phyloP scores from a whole-genome alignment of 2,329 filamentous ascomycete genomes.

The Beauveria australis region DNA sequence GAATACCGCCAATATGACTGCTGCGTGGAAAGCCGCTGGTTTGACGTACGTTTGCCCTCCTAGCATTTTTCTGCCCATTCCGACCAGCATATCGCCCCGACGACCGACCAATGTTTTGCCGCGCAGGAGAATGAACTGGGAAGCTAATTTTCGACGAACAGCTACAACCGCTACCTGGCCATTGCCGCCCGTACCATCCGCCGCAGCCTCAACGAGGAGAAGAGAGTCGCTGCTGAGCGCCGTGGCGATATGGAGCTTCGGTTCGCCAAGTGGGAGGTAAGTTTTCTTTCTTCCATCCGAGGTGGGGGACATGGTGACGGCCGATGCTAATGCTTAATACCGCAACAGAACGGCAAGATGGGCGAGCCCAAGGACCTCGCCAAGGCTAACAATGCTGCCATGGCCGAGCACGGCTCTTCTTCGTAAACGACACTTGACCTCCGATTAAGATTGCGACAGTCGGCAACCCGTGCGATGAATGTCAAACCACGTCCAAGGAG shows the following conservation, averaged over 20 bases:
- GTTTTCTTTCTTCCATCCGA: constrained; percentile 13
- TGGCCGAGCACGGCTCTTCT: constrained; percentile 30
- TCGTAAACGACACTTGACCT: constrained; percentile 20
- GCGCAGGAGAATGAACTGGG: constrained; percentile 12
- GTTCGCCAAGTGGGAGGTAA: constrained; percentile 92
- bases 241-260: constrained; percentile 82
- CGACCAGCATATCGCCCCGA: not conserved
- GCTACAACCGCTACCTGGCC: constrained; percentile 99
- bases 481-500: not conserved
- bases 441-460: not conserved
- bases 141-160: constrained; percentile 39
- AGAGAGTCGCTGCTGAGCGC: constrained; percentile 79
- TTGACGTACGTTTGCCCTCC: constrained; percentile 63
- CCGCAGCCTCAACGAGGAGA: constrained; percentile 92
- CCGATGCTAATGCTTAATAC: constrained; percentile 24
- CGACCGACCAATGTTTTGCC: constrained; percentile 18
- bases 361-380: constrained; percentile 71
- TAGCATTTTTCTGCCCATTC: constrained; percentile 8
- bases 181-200: constrained; percentile 92
- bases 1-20: constrained; percentile 69
- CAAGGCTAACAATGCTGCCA: constrained; percentile 40
- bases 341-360: constrained; percentile 85
- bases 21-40: constrained; percentile 97
- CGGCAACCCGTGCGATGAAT: constrained; percentile 5
- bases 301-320: constrained; percentile 1